Evolutionary conservation across 805 yeast genomes (phyloP), one percentile per base, ranked within the genome.

Genomic region (Saccharomycopsis lassenensis): DNA sequence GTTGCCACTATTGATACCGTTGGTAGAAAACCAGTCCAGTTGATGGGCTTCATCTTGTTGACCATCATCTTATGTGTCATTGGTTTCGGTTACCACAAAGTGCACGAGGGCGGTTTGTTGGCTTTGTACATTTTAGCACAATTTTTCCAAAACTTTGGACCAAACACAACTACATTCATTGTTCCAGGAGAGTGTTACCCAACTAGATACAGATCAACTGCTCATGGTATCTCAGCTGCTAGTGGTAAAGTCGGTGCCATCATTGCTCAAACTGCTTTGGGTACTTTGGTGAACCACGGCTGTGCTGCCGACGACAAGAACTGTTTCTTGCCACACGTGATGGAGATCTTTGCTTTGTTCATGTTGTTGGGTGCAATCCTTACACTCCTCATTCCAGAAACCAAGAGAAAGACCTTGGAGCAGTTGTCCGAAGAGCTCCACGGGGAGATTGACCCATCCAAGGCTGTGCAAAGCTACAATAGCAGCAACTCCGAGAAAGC

Each of bases 221-320:
- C 95, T 33, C 95, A 85, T 52, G 95, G 95, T 69, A 69, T 85
- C 45, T 84, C 94, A 46, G 95, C 95, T 50, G 95, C 93, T 35
- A 59, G 74, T 23, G 95, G 95, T 68, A 85, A 85, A 59, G 67
- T 84, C 51, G 95, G 95, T 65, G 94, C 95, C 41, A 83, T 85
- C 49, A 74, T 85, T 66, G 94, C 95, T 19, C 91, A 80, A 64
- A 77, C 87, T 45, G 79, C 81, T 57, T 60, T 81, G 48, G 91
- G 95, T 69, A 83, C 94, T 46, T 69, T 85, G 52, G 69, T 77
- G 39, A 67, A 80, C 68, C 89, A 80, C 59, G 69, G 73, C 45
- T 85, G 94, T 73, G 63, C 84, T 24, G 61, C 63, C 34, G 67
- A 66, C 40, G 57, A 71, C 42, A 55, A 55, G 24, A 72, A 74